Evolutionary conservation across 2,329 filamentous ascomycete species (phyloP).

Genomic region (Pseudocercospora fijiensis): DNA sequence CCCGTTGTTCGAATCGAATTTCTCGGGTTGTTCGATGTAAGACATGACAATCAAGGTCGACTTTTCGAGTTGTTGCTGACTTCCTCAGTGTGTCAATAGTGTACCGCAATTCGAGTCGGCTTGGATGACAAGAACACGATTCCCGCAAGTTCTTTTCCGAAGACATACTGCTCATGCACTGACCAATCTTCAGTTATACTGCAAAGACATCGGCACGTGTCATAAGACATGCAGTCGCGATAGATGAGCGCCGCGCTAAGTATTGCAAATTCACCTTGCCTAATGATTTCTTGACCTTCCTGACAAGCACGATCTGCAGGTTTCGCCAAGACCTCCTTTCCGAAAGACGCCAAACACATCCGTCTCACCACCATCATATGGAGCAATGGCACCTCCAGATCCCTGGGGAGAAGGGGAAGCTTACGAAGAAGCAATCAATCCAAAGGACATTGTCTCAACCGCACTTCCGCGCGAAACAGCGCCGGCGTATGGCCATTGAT

Average conservation of each 20-base stretch:
- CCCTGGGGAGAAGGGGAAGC: not conserved
- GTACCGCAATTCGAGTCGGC: constrained; percentile 67
- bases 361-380: constrained; percentile 21
- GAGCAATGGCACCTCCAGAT: constrained; percentile 9
- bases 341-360: constrained; percentile 32
- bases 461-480: constrained; percentile 17
- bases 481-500: constrained; percentile 3
- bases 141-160: constrained; percentile 53
- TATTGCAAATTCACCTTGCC: not conserved
- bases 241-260: constrained; percentile 69
- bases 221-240: constrained; percentile 66
- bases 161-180: not conserved
- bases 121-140: constrained; percentile 77
- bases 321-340: constrained; percentile 69
- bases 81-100: constrained; percentile 23
- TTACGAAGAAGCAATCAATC: not conserved
- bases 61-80: not conserved
- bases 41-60: not conserved
- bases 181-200: not conserved
- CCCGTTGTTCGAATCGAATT: constrained; percentile 73
- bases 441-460: not conserved
- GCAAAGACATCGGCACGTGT: constrained; percentile 55
- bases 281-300: not conserved
- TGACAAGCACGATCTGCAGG: not conserved
- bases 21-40: constrained; percentile 63